These are phyloP conservation scores for Chalaropsis ovoidea DNA, from an alignment of 2,329 filamentous ascomycete genomes.

Conservation along the genomic window DNA sequence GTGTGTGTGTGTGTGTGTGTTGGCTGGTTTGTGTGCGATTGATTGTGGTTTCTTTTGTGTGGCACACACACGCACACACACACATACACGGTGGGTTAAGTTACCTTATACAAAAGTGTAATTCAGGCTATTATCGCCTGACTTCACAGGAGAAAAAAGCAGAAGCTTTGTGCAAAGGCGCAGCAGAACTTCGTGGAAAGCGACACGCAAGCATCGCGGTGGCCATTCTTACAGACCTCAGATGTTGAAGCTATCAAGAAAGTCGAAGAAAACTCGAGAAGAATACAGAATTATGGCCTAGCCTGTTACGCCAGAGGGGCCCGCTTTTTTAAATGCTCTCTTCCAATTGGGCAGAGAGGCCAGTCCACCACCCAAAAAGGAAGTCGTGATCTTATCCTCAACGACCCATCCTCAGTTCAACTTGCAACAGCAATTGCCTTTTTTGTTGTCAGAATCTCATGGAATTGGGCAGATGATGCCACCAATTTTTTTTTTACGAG, in stretches of 20 bases:
- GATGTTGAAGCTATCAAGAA: background rate
- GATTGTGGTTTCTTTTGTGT: background rate
- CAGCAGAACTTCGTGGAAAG: background rate
- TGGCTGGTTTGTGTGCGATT: background rate
- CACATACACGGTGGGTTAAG: background rate
- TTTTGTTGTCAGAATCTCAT: background rate
- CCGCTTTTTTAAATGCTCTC: background rate
- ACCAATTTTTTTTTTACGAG: background rate
- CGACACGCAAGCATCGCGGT: background rate
- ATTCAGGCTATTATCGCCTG: slow-evolving; percentile 5
- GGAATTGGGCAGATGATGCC: background rate
- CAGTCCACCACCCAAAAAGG: background rate
- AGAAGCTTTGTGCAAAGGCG: background rate
- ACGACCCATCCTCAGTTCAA: slow-evolving; percentile 1
- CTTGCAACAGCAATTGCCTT: background rate
- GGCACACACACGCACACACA: background rate
- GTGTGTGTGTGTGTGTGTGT: background rate
- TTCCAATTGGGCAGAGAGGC: slow-evolving; percentile 2
- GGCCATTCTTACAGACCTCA: background rate
- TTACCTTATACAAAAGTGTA: background rate
- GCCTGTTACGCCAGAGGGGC: background rate
- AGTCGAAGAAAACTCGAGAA: background rate
- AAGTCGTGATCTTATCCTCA: background rate
- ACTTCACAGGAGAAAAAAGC: background rate
- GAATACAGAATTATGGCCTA: background rate